phyloP scores from a whole-genome alignment of 2,329 filamentous ascomycete genomes.

The Colletotrichum abscissum region DNA sequence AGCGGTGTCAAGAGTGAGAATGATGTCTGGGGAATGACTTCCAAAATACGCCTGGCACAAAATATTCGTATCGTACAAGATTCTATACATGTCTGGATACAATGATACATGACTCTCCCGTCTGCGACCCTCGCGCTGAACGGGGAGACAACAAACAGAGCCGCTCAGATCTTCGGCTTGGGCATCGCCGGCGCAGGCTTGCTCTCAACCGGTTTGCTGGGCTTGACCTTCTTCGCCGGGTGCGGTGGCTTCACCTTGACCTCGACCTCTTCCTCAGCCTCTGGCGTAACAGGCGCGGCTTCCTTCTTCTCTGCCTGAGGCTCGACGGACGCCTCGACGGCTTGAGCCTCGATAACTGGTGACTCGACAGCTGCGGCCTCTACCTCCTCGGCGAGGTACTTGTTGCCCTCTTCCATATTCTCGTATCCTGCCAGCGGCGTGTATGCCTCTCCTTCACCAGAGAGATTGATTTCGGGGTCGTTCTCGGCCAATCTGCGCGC shows the following conservation, averaged over 20 bases:
- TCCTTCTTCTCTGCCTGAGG: background rate
- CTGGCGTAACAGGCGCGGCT: background rate
- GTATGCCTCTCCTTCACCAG: slow-evolving; percentile 60
- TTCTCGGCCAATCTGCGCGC: slow-evolving; percentile 73
- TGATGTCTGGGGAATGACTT: background rate
- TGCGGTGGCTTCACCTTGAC: background rate
- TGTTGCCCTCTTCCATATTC: slow-evolving; percentile 39
- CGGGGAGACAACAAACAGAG: slow-evolving; percentile 4
- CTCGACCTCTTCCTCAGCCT: background rate
- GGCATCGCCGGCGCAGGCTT: slow-evolving; percentile 16
- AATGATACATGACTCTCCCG: slow-evolving; percentile 29
- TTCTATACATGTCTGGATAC: slow-evolving; percentile 35
- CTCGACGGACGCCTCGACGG: background rate
- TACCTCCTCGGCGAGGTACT: slow-evolving; percentile 11
- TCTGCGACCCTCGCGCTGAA: background rate
- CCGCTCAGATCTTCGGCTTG: slow-evolving; percentile 24
- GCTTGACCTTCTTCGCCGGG: slow-evolving; percentile 25
- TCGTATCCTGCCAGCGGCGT: slow-evolving; percentile 53
- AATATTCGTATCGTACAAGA: slow-evolving; percentile 33
- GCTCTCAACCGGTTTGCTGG: slow-evolving; percentile 4
- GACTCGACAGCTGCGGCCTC: background rate
- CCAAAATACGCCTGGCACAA: slow-evolving; percentile 8
- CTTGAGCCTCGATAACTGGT: background rate
- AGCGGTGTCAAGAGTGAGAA: background rate
- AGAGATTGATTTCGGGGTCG: slow-evolving; percentile 76